phyloP scores from a whole-genome alignment of 176 grass and related monocot genomes.

The Zea mays region Zm-B73-REFERENCE-NAM-5.0 NC_050104.1:26921501-26922000 shows the following conservation, averaged over 20 bases:
- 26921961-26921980: background rate
- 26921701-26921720: slow-evolving; percentile 97
- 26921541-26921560: slow-evolving; percentile 68
- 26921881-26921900: slow-evolving; percentile 99
- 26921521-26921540: slow-evolving; percentile 92
- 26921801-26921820: slow-evolving; percentile 20
- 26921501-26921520: slow-evolving; percentile 97
- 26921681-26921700: slow-evolving; percentile 97
- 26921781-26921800: slow-evolving; percentile 15
- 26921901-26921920: slow-evolving; percentile 21
- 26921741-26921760: slow-evolving; percentile 82
- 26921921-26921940: background rate
- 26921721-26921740: slow-evolving; percentile 99
- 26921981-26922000: background rate
- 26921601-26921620: slow-evolving; percentile 15
- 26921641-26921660: slow-evolving; percentile 96
- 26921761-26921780: background rate
- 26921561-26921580: slow-evolving; percentile 32
- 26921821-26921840: slow-evolving; percentile 85
- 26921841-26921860: slow-evolving; percentile 96
- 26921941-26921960: background rate
- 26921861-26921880: slow-evolving; percentile 97
- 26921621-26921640: slow-evolving; percentile 83
- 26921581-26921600: slow-evolving; percentile 18
- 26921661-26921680: slow-evolving; percentile 98